Base-by-base conservation (phyloP, 257 asterid genomes). In the Parsonsia alboflavescens region DNA sequence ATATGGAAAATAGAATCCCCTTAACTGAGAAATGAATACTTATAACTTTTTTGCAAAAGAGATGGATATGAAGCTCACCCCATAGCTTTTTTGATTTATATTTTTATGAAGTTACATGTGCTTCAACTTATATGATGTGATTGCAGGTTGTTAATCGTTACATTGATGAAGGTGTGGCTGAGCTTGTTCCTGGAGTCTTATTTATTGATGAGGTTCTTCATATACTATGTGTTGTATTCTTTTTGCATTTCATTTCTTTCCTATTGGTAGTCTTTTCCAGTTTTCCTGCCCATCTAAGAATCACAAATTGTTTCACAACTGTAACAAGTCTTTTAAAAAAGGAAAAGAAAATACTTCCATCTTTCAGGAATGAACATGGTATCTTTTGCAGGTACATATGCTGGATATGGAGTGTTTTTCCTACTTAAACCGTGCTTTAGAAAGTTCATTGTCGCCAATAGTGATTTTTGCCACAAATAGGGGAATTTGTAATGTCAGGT, bases 371-470 rank as follows among this genome's bases (percentile, higher is more conserved):
- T 54, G 65, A 28, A 46, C 15, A 21, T 74, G n/a, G 16, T 10
- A 63, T 75, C 48, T 1, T 59, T 68, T 64, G 21, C 86, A 93
- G 98, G 97, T 93, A 54, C 98, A 93, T 74, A 93, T 93, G 96
- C 85, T 93, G 80, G 98, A 91, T 82, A 91, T 93, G 94, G 98
- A 91, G 79, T 93, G 97, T 79, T 91, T 93, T 82, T 93, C 98
- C 30, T 93, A 91, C 74, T 78, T 91, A 76, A 93, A 91, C 72
- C 96, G 97, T 64, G 98, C 97, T 69, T 74, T 93, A 76, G 98
- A 93, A 81, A 91, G 98, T 75, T 78, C 96, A 33, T 73, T 93
- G 48, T 86, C 98, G 17, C 98, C 97, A 53, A 93, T 93, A n/a
- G 97, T 93, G 79, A 88, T 91, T 61, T 93, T 93, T 72, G 97